Conservation (phyloP, 2,329 filamentous ascomycete species). For the Aspergillus floridensis region DNA sequence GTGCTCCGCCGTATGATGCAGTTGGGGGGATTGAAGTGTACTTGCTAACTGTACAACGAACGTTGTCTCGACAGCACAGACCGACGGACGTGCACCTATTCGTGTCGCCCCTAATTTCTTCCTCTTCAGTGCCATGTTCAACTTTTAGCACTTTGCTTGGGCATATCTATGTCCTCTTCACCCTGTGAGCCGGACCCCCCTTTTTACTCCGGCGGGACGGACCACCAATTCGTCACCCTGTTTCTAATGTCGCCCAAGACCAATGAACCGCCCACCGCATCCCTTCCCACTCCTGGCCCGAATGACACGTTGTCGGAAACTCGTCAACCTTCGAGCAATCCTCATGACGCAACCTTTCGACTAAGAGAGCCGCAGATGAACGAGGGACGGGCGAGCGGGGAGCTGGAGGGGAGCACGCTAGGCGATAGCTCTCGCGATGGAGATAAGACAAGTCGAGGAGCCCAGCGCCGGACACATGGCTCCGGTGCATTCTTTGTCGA, state of each 20-base stretch:
- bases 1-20: conserved; percentile 13
- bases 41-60: neutral
- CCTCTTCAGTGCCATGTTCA: conserved; percentile 4
- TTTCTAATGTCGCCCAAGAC: conserved; percentile 24
- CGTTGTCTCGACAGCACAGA: conserved; percentile 2
- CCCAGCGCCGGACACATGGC: conserved; percentile 27
- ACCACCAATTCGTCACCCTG: conserved; percentile 18
- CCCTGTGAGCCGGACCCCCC: conserved; percentile 18
- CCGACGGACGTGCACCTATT: conserved; percentile 1
- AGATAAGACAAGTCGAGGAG: conserved; percentile 25
- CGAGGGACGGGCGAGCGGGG: conserved; percentile 29
- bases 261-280: conserved; percentile 14
- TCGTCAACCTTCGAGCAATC: conserved; percentile 4
- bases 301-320: conserved; percentile 10
- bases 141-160: neutral
- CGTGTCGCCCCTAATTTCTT: neutral
- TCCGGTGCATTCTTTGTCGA: conserved; percentile 50
- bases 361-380: conserved; percentile 24
- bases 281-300: conserved; percentile 16
- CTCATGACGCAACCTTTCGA: conserved; percentile 21
- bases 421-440: conserved; percentile 37
- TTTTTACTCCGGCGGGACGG: conserved; percentile 23
- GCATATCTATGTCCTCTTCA: conserved; percentile 22
- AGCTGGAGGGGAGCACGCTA: conserved; percentile 38
- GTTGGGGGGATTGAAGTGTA: neutral